Evolutionary conservation across 2,329 filamentous ascomycete genomes (phyloP), one percentile per base, ranked within the genome.

Genomic region (Intubia oerlemansii): DNA sequence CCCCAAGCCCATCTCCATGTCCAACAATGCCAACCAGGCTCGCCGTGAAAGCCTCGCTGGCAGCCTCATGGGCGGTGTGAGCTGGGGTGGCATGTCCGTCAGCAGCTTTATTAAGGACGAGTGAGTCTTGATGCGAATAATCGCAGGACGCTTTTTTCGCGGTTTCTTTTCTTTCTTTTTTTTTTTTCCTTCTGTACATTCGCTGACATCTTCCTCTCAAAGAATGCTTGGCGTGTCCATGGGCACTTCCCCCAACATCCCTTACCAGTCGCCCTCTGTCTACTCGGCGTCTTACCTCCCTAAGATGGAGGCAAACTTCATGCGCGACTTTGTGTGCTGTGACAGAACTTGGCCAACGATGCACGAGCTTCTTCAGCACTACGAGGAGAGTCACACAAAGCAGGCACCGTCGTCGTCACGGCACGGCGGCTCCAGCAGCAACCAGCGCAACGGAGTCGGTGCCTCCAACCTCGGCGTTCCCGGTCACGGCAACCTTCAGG

Each of bases 61-160:
- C 27, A 74, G 68, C 44, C 50, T 73, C 33, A 68, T 72, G 53
- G 76, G 72, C 38, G 84, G 85, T 42, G 82, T 92, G 73, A 93
- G 84, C 52, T 98, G 85, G 84, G 85, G 85, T 46, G 85, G 84
- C 39, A 70, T 92, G 35, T 95, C 85, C 7, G 80, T 95, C 39
- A 85, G 85, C 37, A 95, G 85, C 45, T 95, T 90, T 61, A 88
- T 98, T 51, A 67, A 80, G 50, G 85, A 98, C 56, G 88, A 98
- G 88, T 98, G 70, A 70, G 85, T 58, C 19, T 21, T 8, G n/a
- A n/a, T n/a, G n/a, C n/a, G n/a, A n/a, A n/a, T n/a, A n/a, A n/a
- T n/a, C n/a, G n/a, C 13, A 12, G 20, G 20, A 15, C 27, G 27
- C 11, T 15, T 20, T n/a, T 16, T 16, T 22, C 19, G 10, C 16